phyloP scores from a whole-genome alignment of 768 basidiomycete species.

The Podaxis rugospora region DNA sequence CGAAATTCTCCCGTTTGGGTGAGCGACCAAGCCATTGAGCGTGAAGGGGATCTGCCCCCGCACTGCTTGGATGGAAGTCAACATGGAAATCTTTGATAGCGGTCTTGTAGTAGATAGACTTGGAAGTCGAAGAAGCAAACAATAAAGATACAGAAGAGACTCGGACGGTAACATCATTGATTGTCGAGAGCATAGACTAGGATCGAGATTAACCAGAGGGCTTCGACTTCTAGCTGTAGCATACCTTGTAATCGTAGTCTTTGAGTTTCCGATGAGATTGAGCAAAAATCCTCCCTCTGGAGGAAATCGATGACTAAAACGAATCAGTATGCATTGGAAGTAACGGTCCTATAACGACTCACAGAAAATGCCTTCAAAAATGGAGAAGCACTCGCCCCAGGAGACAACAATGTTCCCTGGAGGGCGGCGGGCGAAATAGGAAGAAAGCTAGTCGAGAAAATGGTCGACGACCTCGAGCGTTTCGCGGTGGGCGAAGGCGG shows the following conservation, averaged over 20 bases:
- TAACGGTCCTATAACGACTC: slow-evolving; percentile 13
- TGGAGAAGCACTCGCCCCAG: slow-evolving; percentile 29
- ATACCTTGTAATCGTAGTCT: slow-evolving; percentile 34
- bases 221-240: slow-evolving; percentile 8
- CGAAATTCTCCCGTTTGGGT: slow-evolving; percentile 26
- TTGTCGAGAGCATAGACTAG: slow-evolving; percentile 43
- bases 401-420: slow-evolving; percentile 16
- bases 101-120: slow-evolving; percentile 36
- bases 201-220: not conserved
- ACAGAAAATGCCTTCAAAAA: slow-evolving; percentile 44
- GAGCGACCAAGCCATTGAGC: slow-evolving; percentile 47
- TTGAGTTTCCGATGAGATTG: slow-evolving; percentile 36
- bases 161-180: slow-evolving; percentile 39
- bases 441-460: slow-evolving; percentile 10
- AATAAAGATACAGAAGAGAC: slow-evolving; percentile 45
- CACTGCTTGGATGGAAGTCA: slow-evolving; percentile 44
- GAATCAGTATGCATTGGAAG: slow-evolving; percentile 3
- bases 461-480: slow-evolving; percentile 8
- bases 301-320: slow-evolving; percentile 42
- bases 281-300: slow-evolving; percentile 33
- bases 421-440: slow-evolving; percentile 13
- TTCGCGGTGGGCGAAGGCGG: not conserved
- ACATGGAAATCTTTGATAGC: slow-evolving; percentile 37
- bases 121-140: slow-evolving; percentile 24
- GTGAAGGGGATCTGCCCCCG: slow-evolving; percentile 40